Evolutionary conservation across 192 early-diverging fungal species (phyloP).

Genomic region (Haplosporangium gracile): DNA sequence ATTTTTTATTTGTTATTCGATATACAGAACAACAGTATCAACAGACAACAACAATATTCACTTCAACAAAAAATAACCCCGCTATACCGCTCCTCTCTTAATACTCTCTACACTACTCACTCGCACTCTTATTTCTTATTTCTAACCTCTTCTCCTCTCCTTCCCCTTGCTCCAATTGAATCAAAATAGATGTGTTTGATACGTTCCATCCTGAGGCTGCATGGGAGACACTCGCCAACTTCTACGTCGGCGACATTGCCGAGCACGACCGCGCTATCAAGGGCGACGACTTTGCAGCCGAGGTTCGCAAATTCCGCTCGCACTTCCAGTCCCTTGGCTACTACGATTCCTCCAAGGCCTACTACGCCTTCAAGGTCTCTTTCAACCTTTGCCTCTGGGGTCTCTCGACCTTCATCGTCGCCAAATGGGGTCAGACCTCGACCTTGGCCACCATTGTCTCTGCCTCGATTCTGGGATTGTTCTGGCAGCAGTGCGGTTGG

Average conservation of each 20-base stretch:
- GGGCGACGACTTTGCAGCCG: slow-evolving; percentile 69
- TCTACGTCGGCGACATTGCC: slow-evolving; percentile 80
- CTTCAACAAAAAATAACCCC: neutral
- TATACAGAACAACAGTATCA: neutral
- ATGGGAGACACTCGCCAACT: slow-evolving; percentile 76
- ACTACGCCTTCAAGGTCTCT: slow-evolving; percentile 73
- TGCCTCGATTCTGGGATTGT: slow-evolving; percentile 73
- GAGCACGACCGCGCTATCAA: slow-evolving; percentile 61
- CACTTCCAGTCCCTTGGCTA: slow-evolving; percentile 66
- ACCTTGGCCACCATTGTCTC: slow-evolving; percentile 69
- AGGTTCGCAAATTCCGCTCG: slow-evolving; percentile 71
- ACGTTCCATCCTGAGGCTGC: slow-evolving; percentile 80
- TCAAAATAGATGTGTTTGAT: slow-evolving; percentile 74
- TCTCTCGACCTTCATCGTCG: slow-evolving; percentile 64
- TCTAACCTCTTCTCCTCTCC: neutral
- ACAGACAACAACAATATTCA: too few relatives aligned
- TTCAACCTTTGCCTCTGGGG: slow-evolving; percentile 66
- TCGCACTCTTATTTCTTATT: neutral
- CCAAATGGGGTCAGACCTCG: slow-evolving; percentile 64
- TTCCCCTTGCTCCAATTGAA: neutral
- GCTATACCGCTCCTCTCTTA: neutral
- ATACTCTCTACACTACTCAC: neutral
- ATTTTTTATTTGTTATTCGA: slow-evolving; percentile 8
- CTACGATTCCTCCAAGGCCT: slow-evolving; percentile 77
- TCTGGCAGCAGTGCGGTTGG: slow-evolving; percentile 91